phyloP scores from a whole-genome alignment of 1,139 yeast species.

The Arxiozyma slooffiae region DNA sequence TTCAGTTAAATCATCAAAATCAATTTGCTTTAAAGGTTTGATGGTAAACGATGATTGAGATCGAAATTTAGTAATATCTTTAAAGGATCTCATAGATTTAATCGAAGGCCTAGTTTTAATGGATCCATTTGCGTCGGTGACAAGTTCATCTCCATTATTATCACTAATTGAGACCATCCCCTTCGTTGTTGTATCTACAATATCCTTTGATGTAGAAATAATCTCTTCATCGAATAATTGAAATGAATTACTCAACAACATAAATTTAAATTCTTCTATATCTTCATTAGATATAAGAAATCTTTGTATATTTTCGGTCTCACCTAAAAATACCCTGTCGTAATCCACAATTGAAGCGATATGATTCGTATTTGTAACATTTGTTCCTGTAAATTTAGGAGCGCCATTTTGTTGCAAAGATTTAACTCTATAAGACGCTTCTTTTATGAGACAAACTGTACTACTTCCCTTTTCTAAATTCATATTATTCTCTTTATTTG shows the following conservation, averaged over 20 bases:
- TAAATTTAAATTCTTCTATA: slow-evolving; percentile 36
- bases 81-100: slow-evolving; percentile 15
- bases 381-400: background rate
- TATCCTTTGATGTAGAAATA: slow-evolving; percentile 19
- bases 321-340: slow-evolving; percentile 33
- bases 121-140: background rate
- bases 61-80: slow-evolving; percentile 8
- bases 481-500: background rate
- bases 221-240: slow-evolving; percentile 24
- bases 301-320: slow-evolving; percentile 28
- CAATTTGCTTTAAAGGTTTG: background rate
- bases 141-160: background rate
- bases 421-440: background rate
- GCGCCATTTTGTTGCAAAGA: background rate
- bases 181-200: slow-evolving; percentile 9
- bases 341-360: slow-evolving; percentile 20
- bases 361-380: slow-evolving; percentile 3
- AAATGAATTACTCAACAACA: slow-evolving; percentile 27
- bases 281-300: slow-evolving; percentile 40
- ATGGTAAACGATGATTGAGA: slow-evolving; percentile 6
- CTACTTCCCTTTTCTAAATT: background rate
- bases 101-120: slow-evolving; percentile 5
- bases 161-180: background rate
- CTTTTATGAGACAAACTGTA: background rate
- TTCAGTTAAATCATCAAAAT: background rate